Base-by-base conservation (phyloP, 2,329 filamentous ascomycete species). In the Didymella keratinophila region DNA sequence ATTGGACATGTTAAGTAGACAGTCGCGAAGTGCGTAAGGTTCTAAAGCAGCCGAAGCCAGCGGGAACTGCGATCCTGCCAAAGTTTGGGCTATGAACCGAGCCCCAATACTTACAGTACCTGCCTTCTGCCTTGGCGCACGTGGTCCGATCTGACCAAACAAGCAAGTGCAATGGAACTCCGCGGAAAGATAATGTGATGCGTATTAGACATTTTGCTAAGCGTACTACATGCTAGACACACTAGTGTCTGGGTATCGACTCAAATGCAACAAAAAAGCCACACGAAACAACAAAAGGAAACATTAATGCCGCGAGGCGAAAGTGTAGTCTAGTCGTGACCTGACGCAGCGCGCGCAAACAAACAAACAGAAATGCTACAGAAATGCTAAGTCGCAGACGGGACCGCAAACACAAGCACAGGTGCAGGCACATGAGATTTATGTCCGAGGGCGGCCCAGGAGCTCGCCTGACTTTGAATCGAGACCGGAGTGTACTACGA, bases 161-260 rank as follows among this genome's bases (percentile, higher is more conserved):
- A n/a, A n/a, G n/a, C n/a, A n/a, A n/a, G n/a, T n/a, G n/a, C n/a
- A n/a, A n/a, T n/a, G n/a, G n/a, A n/a, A n/a, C n/a, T n/a, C n/a
- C n/a, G n/a, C n/a, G n/a, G n/a, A n/a, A n/a, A n/a, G n/a, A 25
- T 25, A 25, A 25, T 25, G 23, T 4, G 7, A 25, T 7, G 23
- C 3, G 23, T n/a, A 57, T 52, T 52, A 48, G 36, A 48, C 48
- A 57, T 28, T 57, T 43, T 43, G 44, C 48, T 47, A 48, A 47
- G 48, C 28, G 25, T 36, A 51, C 42, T 52, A 50, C 51, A 50
- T 41, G 50, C 50, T 42, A 39, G 50, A 58, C 56, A 58, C 50
- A 32, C 20, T 18, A 16, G 56, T 58, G 45, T 58, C 52, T 58
- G 61, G 61, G 61, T 63, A 63, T 63, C 61, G 56, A 57, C 50